Evolutionary conservation across 176 grass and related monocot species (phyloP).

Genomic region (Triticum dicoccoides): DNA sequence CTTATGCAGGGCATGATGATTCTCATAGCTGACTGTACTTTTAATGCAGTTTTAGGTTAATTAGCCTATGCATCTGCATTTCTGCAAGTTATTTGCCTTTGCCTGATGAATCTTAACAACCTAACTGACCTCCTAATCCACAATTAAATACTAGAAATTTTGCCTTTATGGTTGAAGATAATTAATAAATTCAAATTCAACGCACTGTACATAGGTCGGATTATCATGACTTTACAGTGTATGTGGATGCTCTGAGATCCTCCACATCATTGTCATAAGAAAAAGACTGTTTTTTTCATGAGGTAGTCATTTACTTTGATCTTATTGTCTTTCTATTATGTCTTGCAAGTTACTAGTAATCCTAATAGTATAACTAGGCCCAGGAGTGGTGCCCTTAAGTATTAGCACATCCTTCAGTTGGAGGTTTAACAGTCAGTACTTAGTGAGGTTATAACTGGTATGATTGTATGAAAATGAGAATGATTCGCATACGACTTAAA

Average conservation of each 20-base stretch:
- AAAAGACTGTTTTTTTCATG: not conserved
- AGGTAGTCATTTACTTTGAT: not conserved
- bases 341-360: not conserved
- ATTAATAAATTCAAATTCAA: not conserved
- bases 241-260: not conserved
- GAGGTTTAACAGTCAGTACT: not conserved
- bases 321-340: not conserved
- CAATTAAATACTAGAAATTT: not conserved
- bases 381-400: not conserved
- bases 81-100: not conserved
- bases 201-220: not conserved
- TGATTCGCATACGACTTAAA: not conserved
- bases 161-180: not conserved
- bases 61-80: not conserved
- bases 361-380: not conserved
- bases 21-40: not conserved
- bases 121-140: not conserved
- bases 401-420: not conserved
- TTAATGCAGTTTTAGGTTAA: not conserved
- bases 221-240: not conserved
- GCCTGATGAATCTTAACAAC: not conserved
- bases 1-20: not conserved
- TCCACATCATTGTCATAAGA: not conserved
- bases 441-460: not conserved
- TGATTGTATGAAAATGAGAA: not conserved